A percentile compares a stretch with the other conserved stretches of the same genome.
Conservation (phyloP, 371 early-diverging fungal genomes). For the Mortierella sp. region DNA sequence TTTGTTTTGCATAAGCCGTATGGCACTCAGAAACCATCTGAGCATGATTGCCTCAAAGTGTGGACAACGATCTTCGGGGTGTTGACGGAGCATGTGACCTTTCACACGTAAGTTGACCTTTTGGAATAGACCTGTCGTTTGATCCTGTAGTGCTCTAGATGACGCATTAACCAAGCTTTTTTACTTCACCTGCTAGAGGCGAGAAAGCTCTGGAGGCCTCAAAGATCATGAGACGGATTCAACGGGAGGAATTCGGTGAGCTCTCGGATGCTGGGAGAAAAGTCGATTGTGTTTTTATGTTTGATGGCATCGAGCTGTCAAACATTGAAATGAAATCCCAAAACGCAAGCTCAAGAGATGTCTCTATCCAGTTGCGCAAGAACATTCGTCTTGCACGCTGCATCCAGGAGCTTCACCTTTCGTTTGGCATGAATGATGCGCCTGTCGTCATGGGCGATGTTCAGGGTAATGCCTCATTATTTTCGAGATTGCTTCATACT, state of each 20-base stretch:
- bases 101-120: no score
- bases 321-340: conserved; percentile 9
- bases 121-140: no score
- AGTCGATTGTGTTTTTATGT: conserved; percentile 10
- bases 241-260: conserved; percentile 11
- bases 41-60: no score
- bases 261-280: conserved; percentile 14
- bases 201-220: conserved; percentile 13
- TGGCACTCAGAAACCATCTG: no score
- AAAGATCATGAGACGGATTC: conserved; percentile 5
- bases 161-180: conserved; percentile 9
- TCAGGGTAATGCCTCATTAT: neutral
- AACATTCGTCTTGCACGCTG: conserved; percentile 5
- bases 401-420: neutral
- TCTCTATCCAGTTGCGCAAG: conserved; percentile 4
- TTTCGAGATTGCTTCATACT: no score
- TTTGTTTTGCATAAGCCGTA: no score
- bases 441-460: neutral
- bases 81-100: neutral
- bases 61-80: no score
- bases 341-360: conserved; percentile 12
- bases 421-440: neutral
- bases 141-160: no score
- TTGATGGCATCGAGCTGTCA: conserved; percentile 11
- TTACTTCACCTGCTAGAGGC: neutral